These are phyloP conservation scores for Harringtonia aguacate DNA, from an alignment of 2,329 filamentous ascomycete genomes.

Conservation along the genomic window DNA sequence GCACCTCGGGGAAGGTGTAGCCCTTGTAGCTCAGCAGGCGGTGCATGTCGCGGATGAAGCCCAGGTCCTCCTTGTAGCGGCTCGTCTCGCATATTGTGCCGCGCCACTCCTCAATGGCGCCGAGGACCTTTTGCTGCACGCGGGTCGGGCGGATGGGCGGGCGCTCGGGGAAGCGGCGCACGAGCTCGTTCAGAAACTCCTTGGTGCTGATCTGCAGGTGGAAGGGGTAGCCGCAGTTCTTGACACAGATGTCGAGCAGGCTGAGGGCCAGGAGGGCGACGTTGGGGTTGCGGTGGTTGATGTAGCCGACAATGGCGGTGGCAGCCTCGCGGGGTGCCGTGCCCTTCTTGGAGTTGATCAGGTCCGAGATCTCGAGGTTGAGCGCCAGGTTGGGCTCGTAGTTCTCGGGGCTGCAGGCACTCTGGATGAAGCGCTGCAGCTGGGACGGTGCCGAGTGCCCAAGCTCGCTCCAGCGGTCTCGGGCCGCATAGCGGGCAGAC, in stretches of 20 bases:
- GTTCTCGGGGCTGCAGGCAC: conserved; percentile 93
- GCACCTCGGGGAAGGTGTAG: conserved; percentile 87
- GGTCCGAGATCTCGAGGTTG: conserved; percentile 90
- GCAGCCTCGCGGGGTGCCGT: conserved; percentile 91
- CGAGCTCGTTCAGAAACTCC: conserved; percentile 96
- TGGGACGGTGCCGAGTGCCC: conserved; percentile 71
- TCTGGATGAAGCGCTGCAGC: conserved; percentile 89
- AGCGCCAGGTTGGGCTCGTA: conserved; percentile 96
- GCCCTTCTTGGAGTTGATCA: conserved; percentile 97
- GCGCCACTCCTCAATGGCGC: conserved; percentile 96
- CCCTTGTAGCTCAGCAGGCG: conserved; percentile 91
- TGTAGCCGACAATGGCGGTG: conserved; percentile 80
- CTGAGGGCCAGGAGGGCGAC: conserved; percentile 82
- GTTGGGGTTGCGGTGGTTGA: conserved; percentile 96
- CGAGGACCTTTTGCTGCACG: conserved; percentile 86
- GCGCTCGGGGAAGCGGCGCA: conserved; percentile 87
- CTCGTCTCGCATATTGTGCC: conserved; percentile 97
- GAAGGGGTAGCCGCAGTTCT: conserved; percentile 99
- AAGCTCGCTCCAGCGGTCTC: conserved; percentile 84
- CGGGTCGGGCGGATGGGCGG: conserved; percentile 77
- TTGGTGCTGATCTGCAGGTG: conserved; percentile 98
- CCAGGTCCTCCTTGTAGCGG: conserved; percentile 92
- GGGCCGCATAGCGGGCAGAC: conserved; percentile 86
- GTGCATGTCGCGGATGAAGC: conserved; percentile 97
- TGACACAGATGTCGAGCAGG: conserved; percentile 96